Percentiles rank a stretch among this genome's conserved stretches.
phyloP scores from a whole-genome alignment of 169 alveolate species.

The Plasmodium berghei region DNA sequence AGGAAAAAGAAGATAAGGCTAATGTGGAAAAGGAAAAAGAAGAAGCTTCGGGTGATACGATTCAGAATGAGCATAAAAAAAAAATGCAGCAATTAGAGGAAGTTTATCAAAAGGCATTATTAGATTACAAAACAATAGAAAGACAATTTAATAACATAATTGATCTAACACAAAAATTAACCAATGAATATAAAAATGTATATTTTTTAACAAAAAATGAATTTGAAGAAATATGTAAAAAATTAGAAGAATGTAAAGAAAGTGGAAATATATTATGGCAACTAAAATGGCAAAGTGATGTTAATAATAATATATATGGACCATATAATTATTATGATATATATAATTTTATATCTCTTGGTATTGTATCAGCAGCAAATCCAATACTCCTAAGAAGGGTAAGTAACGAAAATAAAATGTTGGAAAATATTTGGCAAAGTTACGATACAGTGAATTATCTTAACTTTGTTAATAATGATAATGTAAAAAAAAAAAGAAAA shows the following conservation, averaged over 20 bases:
- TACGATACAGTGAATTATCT: conserved; percentile 68
- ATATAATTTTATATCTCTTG: conserved; percentile 60
- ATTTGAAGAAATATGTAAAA: conserved; percentile 60
- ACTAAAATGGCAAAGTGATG: conserved; percentile 50
- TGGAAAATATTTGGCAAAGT: conserved; percentile 75
- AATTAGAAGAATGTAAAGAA: conserved; percentile 63
- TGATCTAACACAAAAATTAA: conserved; percentile 68
- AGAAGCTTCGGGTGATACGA: background rate
- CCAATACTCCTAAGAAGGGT: conserved; percentile 65
- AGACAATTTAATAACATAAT: conserved; percentile 67
- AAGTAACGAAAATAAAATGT: conserved; percentile 54
- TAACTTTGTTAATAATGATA: conserved; percentile 70
- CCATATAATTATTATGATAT: conserved; percentile 72
- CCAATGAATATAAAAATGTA: conserved; percentile 73
- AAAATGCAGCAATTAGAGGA: conserved; percentile 32
- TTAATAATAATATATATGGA: conserved; percentile 60
- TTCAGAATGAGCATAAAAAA: background rate
- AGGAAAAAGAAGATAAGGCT: background rate
- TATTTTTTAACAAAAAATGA: conserved; percentile 67
- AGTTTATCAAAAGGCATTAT: conserved; percentile 26
- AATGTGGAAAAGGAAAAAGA: background rate
- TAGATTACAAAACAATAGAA: conserved; percentile 73
- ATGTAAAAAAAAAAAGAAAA: conserved; percentile 64
- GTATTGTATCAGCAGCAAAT: conserved; percentile 53
- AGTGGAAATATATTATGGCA: conserved; percentile 66